phyloP scores from a whole-genome alignment of 495 filamentous ascomycete genomes.

The Penicillium soppii region DNA sequence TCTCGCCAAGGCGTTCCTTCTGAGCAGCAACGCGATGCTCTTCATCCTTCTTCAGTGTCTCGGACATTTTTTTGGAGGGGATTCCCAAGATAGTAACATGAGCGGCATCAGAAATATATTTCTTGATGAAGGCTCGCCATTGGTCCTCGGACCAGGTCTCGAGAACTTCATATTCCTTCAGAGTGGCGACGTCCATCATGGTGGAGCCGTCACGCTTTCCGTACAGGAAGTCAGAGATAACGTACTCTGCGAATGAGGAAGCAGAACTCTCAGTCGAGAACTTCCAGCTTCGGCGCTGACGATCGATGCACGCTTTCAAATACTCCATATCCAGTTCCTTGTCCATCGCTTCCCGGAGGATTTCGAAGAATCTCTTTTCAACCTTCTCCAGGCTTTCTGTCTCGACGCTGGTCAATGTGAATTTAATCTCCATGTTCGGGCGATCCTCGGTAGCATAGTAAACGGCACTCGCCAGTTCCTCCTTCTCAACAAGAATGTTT shows the following conservation, averaged over 20 bases:
- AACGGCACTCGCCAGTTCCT: slow-evolving; percentile 84
- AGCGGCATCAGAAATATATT: slow-evolving; percentile 81
- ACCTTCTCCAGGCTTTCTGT: slow-evolving; percentile 82
- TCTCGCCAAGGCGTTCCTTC: slow-evolving; percentile 59
- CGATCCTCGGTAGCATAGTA: slow-evolving; percentile 71
- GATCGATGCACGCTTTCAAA: slow-evolving; percentile 77
- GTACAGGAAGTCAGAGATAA: slow-evolving; percentile 90
- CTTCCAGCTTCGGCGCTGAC: slow-evolving; percentile 75
- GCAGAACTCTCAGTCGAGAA: slow-evolving; percentile 75
- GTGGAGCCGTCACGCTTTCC: slow-evolving; percentile 83
- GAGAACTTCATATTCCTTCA: slow-evolving; percentile 74
- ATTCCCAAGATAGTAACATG: slow-evolving; percentile 88
- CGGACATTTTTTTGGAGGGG: slow-evolving; percentile 68
- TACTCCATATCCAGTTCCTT: slow-evolving; percentile 87
- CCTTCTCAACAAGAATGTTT: slow-evolving; percentile 88
- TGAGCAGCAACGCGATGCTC: slow-evolving; percentile 54
- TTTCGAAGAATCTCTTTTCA: slow-evolving; percentile 78
- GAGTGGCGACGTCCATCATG: slow-evolving; percentile 62
- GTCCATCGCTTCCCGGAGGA: slow-evolving; percentile 74
- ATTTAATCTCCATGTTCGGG: slow-evolving; percentile 78
- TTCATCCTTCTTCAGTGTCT: slow-evolving; percentile 72
- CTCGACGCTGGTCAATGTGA: slow-evolving; percentile 79
- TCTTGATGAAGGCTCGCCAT: slow-evolving; percentile 78
- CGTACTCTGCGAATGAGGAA: slow-evolving; percentile 70
- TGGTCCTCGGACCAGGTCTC: slow-evolving; percentile 77